Evolutionary conservation across 257 asterid genomes (phyloP).

Genomic region (Solanum piurae): DNA sequence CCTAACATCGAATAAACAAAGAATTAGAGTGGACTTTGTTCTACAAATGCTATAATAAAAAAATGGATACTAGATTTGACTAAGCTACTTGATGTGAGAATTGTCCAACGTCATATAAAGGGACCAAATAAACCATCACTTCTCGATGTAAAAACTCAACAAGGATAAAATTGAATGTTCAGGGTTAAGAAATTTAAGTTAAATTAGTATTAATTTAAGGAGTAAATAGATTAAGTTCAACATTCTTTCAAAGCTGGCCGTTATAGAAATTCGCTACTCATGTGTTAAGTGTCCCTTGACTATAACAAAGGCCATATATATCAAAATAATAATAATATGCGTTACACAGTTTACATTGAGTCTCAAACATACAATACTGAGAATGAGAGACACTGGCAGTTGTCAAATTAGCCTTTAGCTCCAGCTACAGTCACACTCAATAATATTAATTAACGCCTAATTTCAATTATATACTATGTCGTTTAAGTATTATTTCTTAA

Average conservation of each 20-base stretch:
- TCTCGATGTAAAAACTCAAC: background rate
- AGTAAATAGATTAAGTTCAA: background rate
- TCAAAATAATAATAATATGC: background rate
- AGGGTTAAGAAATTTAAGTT: background rate
- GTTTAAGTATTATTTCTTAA: background rate
- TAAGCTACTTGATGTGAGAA: background rate
- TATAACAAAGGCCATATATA: conserved; percentile 10
- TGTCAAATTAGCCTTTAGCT: background rate
- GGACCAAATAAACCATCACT: background rate
- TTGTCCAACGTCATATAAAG: background rate
- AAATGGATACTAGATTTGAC: background rate
- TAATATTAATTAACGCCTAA: background rate
- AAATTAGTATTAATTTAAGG: background rate
- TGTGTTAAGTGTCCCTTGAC: conserved; percentile 7
- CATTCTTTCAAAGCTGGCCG: background rate
- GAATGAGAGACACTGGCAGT: background rate
- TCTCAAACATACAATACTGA: background rate
- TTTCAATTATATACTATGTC: background rate
- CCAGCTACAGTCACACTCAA: background rate
- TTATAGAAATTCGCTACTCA: background rate
- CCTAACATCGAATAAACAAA: background rate
- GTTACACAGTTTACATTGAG: background rate
- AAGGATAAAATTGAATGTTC: background rate
- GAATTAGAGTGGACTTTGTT: background rate
- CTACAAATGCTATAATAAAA: background rate